Base-by-base conservation (phyloP, 2,329 filamentous ascomycete genomes). In the Alternaria novae-zelandiae region DNA sequence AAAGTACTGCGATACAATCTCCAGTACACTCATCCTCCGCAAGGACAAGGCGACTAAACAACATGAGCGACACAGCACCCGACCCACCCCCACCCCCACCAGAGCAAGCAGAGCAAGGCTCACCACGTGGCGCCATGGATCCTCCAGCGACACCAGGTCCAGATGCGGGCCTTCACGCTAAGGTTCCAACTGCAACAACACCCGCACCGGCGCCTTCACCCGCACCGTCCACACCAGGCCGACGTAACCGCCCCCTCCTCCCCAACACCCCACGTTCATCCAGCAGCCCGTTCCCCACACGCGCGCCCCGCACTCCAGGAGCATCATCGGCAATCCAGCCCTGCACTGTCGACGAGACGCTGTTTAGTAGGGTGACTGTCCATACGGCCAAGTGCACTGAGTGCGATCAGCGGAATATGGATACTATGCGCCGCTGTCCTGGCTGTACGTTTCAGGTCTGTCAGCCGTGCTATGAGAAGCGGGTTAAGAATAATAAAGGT, bases 371-470 rank as follows among this genome's bases (percentile, higher is more conserved):
- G 10, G 64, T 80, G 25, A 66, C 44, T 0, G 74, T 79, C 8
- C 78, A 78, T 49, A 80, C 78, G 0, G 77, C 78, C n/a, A 80
- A 80, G 55, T 80, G 78, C 54, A 74, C 75, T 3, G 70, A 71
- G 15, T 80, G 78, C 65, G 77, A 80, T 51, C 51, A 66, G 45
- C 74, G 78, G 13, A 80, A 79, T 46, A 70, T 61, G 46, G 68
- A 66, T 11, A 69, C 59, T 2, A 76, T 80, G 71, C 67, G 70
- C 3, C 75, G 77, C 20, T 80, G 78, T 47, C 73, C 71, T 3
- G 73, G 72, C 6, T 80, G 78, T 57, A 77, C 74, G 4, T 79
- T 73, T 41, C 74, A 79, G 44, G 66, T 79, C 6, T 80, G 78
- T 51, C 62, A 65, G 8, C 66, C 69, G 4, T 80, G 78, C 36